A percentile compares a stretch with the other conserved stretches of the same genome.
Evolutionary conservation across 352 stramenopile genomes (phyloP).

Genomic region (Phytophthora parvispora): DNA sequence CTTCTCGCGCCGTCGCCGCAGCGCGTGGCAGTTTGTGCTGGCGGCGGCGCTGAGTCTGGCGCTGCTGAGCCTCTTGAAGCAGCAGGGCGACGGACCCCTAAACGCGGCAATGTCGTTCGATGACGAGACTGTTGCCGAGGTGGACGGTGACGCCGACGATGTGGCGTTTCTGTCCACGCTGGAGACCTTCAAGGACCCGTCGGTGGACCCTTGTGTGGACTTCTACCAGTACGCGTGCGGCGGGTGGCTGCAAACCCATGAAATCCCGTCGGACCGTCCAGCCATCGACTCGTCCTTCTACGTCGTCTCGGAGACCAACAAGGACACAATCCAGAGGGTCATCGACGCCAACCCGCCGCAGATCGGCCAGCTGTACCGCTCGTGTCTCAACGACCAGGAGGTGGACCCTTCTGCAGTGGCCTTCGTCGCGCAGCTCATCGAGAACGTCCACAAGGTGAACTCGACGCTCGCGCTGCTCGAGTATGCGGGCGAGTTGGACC

Average conservation of each 20-base stretch:
- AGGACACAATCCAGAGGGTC: conserved; percentile 62
- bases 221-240: conserved; percentile 86
- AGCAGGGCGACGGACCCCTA: neutral
- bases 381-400: conserved; percentile 56
- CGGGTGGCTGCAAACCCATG: conserved; percentile 67
- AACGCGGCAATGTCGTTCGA: conserved; percentile 14
- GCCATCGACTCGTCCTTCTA: conserved; percentile 69
- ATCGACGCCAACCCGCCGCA: conserved; percentile 61
- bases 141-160: conserved; percentile 12
- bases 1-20: conserved; percentile 5
- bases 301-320: conserved; percentile 58
- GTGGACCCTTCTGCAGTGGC: conserved; percentile 48
- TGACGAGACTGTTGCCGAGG: neutral
- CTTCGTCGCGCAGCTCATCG: conserved; percentile 51
- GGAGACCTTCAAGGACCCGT: conserved; percentile 61
- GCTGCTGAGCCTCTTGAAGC: conserved; percentile 28
- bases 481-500: conserved; percentile 54
- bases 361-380: conserved; percentile 65
- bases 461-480: conserved; percentile 52
- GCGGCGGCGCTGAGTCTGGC: conserved; percentile 17
- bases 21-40: conserved; percentile 28
- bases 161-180: conserved; percentile 53
- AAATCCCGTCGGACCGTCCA: conserved; percentile 57
- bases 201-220: conserved; percentile 72
- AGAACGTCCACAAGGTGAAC: conserved; percentile 46